phyloP scores from a whole-genome alignment of 108 stramenopile species.

The Craspedostauros australis region DNA sequence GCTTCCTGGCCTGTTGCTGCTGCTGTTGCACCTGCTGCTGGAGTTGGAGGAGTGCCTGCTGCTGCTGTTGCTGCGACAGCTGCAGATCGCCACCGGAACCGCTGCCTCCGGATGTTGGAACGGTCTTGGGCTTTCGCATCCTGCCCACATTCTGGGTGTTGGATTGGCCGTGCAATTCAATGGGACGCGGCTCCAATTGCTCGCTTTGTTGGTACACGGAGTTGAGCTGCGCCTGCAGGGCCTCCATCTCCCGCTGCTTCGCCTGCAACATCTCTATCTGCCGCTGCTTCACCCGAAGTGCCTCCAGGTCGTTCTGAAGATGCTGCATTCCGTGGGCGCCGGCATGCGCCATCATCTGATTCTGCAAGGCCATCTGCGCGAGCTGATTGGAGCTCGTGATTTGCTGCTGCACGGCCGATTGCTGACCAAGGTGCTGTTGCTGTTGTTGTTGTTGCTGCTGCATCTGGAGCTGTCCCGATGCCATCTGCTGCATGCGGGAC shows the following conservation, averaged over 20 bases:
- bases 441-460: constrained; percentile 20
- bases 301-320: neutral
- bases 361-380: neutral
- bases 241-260: neutral
- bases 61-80: neutral
- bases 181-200: neutral
- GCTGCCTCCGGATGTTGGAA: no score
- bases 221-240: neutral
- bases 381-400: no score
- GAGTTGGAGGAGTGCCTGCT: neutral
- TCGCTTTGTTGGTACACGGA: neutral
- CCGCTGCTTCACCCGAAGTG: neutral
- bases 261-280: neutral
- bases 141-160: no score
- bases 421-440: constrained; percentile 7
- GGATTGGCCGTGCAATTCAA: neutral
- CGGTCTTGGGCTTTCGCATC: no score
- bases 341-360: neutral
- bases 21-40: neutral
- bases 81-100: neutral
- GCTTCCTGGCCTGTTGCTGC: neutral
- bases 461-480: no score
- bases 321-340: neutral
- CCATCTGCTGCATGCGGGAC: no score
- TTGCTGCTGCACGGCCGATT: constrained; percentile 13